A percentile compares a stretch with the other conserved stretches of the same genome.
Evolutionary conservation across 129 eudicot genomes (phyloP).

Genomic region (Helianthus tuberosus): DNA sequence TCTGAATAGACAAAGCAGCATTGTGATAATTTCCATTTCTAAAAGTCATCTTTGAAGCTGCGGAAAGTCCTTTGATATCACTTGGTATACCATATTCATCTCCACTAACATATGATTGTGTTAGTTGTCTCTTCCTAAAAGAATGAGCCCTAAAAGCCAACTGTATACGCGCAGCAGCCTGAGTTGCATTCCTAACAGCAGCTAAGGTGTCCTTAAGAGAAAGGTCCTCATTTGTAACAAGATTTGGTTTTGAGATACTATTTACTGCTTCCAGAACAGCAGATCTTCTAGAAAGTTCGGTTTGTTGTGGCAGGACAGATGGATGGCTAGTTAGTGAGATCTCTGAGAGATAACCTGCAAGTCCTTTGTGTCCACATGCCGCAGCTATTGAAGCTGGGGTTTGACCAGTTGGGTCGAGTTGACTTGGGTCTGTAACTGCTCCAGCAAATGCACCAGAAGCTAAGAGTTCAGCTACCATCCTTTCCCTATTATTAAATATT

Average conservation of each 20-base stretch:
- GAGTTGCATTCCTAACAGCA: conserved; percentile 82
- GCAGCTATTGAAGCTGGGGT: conserved; percentile 92
- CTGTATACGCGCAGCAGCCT: conserved; percentile 98
- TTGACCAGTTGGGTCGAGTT: conserved; percentile 75
- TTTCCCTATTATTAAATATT: conserved; percentile 59
- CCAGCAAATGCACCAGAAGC: conserved; percentile 94
- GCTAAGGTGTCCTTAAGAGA: conserved; percentile 71
- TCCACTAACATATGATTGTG: conserved; percentile 40
- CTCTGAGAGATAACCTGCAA: conserved; percentile 97
- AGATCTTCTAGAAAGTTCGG: conserved; percentile 60
- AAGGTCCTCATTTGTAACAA: conserved; percentile 54
- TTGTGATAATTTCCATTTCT: conserved; percentile 57
- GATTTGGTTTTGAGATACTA: conserved; percentile 41
- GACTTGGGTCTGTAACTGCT: conserved; percentile 93
- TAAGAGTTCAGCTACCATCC: conserved; percentile 89
- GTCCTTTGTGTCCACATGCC: conserved; percentile 71
- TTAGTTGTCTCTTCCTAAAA: conserved; percentile 74
- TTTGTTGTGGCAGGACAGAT: conserved; percentile 68
- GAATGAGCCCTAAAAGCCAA: conserved; percentile 97
- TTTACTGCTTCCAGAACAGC: conserved; percentile 60
- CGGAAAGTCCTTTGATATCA: conserved; percentile 73
- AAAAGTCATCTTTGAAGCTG: conserved; percentile 69
- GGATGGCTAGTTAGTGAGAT: conserved; percentile 82
- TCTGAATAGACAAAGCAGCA: conserved; percentile 89
- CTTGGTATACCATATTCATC: conserved; percentile 56